These are phyloP conservation scores for Collybia sordida DNA, from an alignment of 768 basidiomycete species.

Conservation along the genomic window DNA sequence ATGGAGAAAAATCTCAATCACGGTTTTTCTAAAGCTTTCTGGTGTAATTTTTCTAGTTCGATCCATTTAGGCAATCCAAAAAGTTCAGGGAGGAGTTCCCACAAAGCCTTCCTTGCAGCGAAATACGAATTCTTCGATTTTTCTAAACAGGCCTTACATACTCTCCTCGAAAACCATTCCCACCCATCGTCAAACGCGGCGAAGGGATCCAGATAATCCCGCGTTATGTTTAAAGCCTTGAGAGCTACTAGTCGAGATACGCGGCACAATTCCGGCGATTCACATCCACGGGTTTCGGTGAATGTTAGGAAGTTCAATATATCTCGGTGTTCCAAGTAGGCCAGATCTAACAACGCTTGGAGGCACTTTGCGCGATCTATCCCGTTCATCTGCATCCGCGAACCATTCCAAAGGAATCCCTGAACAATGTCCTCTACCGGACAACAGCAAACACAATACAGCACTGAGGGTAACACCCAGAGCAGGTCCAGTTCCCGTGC, in stretches of 20 bases:
- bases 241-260: neutral
- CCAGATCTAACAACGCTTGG: conserved; percentile 3
- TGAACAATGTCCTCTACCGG: conserved; percentile 37
- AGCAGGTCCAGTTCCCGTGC: conserved; percentile 32
- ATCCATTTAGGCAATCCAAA: conserved; percentile 7
- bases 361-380: conserved; percentile 4
- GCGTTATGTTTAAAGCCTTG: neutral
- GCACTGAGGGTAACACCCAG: conserved; percentile 34
- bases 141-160: conserved; percentile 4
- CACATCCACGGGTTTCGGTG: neutral
- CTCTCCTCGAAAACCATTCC: neutral
- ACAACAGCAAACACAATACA: conserved; percentile 37
- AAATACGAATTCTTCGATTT: conserved; percentile 2
- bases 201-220: conserved; percentile 3
- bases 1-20: neutral
- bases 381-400: neutral
- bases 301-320: conserved; percentile 6
- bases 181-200: conserved; percentile 1
- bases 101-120: neutral
- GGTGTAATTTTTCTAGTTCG: neutral
- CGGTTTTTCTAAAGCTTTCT: neutral
- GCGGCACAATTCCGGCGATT: neutral
- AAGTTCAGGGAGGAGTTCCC: conserved; percentile 4
- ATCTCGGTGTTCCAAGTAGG: conserved; percentile 4
- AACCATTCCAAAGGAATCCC: conserved; percentile 26